Conservation (phyloP, 306 rosid genomes). For the Ceratonia siliqua region DNA sequence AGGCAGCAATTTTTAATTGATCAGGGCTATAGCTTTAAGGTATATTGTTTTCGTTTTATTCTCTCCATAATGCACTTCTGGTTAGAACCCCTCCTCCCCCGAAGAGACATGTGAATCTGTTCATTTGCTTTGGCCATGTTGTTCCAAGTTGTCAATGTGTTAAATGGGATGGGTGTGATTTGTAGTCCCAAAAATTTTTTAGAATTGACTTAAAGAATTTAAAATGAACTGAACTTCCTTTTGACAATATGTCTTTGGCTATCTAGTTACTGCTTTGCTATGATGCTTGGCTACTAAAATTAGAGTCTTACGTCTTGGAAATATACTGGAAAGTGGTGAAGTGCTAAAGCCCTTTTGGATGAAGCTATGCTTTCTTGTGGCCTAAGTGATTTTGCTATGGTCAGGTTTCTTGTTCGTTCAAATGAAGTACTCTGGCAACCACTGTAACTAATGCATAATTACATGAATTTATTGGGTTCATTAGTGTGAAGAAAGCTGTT, state of each 20-base stretch:
- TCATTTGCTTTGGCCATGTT: slow-evolving; percentile 1
- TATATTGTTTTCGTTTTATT: slow-evolving; percentile 26
- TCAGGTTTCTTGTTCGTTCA: slow-evolving; percentile 5
- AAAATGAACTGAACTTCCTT: slow-evolving; percentile 1
- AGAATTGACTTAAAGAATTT: slow-evolving; percentile 3
- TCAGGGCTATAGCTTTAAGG: slow-evolving; percentile 98
- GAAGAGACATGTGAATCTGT: not conserved
- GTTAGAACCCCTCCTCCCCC: not conserved
- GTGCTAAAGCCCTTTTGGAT: not conserved
- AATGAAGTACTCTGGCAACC: not conserved
- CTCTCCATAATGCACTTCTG: slow-evolving; percentile 14
- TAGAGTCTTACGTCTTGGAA: slow-evolving; percentile 2
- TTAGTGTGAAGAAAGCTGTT: slow-evolving; percentile 4
- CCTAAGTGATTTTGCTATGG: not conserved
- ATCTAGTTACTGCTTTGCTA: slow-evolving; percentile 16
- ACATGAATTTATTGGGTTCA: slow-evolving; percentile 4
- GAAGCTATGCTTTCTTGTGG: slow-evolving; percentile 23
- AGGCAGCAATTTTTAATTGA: slow-evolving; percentile 95
- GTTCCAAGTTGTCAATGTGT: not conserved
- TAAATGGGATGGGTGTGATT: not conserved
- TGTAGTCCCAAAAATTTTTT: not conserved
- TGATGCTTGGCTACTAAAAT: not conserved
- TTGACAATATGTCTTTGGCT: not conserved
- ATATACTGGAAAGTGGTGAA: not conserved
- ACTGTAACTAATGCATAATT: not conserved